Percentiles rank a stretch among this genome's conserved stretches.
Evolutionary conservation across 129 eudicot species (phyloP).

Genomic region (Arctium minus): DNA sequence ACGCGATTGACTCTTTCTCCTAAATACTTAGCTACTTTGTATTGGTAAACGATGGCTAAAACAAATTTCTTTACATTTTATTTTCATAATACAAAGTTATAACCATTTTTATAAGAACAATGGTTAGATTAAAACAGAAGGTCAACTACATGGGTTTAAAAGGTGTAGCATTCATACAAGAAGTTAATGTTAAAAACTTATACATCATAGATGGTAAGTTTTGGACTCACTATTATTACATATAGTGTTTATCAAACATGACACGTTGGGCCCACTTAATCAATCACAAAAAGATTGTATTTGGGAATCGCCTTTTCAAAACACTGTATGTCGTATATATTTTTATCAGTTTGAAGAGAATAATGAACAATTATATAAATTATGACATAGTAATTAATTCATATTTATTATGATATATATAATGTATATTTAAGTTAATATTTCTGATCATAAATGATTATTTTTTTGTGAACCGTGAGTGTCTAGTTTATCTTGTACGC

Average conservation of each 20-base stretch:
- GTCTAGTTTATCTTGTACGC: background rate
- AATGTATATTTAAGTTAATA: background rate
- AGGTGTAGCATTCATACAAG: background rate
- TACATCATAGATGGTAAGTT: background rate
- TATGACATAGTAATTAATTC: background rate
- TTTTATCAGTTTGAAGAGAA: background rate
- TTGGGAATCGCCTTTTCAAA: background rate
- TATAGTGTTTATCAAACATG: background rate
- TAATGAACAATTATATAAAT: background rate
- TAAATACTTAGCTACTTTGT: background rate
- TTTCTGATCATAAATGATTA: background rate
- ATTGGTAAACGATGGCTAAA: background rate
- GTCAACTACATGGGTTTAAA: background rate
- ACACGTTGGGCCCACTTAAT: background rate
- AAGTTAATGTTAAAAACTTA: background rate
- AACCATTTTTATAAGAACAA: background rate
- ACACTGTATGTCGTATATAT: background rate
- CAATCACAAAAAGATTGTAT: background rate
- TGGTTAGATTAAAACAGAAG: background rate
- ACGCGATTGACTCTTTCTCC: background rate
- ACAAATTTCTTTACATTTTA: background rate
- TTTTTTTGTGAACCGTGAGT: background rate
- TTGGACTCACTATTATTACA: slow-evolving; percentile 5
- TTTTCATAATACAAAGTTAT: background rate
- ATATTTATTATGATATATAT: background rate